Conservation (phyloP, 2,329 filamentous ascomycete species). For the Aspergillus amoenus region DNA sequence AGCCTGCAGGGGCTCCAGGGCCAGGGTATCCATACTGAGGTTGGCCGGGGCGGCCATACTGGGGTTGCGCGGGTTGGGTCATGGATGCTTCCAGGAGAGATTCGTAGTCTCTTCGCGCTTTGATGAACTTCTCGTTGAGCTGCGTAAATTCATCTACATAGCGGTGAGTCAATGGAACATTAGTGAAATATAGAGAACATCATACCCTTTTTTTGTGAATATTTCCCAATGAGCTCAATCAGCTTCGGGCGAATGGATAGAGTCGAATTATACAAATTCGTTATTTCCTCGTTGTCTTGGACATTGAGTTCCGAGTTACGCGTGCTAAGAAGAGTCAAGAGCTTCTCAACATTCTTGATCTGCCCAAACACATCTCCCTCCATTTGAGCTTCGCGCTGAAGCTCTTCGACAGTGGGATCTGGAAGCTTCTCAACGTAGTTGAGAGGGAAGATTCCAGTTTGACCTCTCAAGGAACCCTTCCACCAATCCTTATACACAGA, state of each 20-base stretch:
- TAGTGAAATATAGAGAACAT: neutral
- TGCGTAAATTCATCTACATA: slow-evolving; percentile 90
- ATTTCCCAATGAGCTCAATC: slow-evolving; percentile 97
- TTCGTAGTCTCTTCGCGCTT: slow-evolving; percentile 94
- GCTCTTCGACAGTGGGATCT: slow-evolving; percentile 89
- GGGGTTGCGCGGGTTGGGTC: slow-evolving; percentile 82
- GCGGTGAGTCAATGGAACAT: slow-evolving; percentile 14
- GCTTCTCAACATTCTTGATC: slow-evolving; percentile 74
- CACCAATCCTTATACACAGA: slow-evolving; percentile 99
- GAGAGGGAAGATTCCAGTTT: slow-evolving; percentile 95
- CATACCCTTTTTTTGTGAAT: slow-evolving; percentile 96
- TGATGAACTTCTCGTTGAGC: slow-evolving; percentile 99
- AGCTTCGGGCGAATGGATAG: slow-evolving; percentile 92
- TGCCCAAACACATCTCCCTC: slow-evolving; percentile 77
- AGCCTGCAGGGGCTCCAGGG: slow-evolving; percentile 29
- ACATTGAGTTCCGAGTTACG: slow-evolving; percentile 76
- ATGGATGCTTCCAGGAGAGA: slow-evolving; percentile 93
- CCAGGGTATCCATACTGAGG: slow-evolving; percentile 36
- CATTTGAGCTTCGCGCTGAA: slow-evolving; percentile 95
- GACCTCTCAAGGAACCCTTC: slow-evolving; percentile 90
- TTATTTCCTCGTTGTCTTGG: slow-evolving; percentile 96
- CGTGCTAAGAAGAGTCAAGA: slow-evolving; percentile 87
- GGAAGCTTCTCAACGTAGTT: slow-evolving; percentile 98
- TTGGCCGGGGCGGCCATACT: slow-evolving; percentile 63
- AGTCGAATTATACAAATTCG: slow-evolving; percentile 84